phyloP scores from a whole-genome alignment of 768 basidiomycete species.

The Terana coerulea region DNA sequence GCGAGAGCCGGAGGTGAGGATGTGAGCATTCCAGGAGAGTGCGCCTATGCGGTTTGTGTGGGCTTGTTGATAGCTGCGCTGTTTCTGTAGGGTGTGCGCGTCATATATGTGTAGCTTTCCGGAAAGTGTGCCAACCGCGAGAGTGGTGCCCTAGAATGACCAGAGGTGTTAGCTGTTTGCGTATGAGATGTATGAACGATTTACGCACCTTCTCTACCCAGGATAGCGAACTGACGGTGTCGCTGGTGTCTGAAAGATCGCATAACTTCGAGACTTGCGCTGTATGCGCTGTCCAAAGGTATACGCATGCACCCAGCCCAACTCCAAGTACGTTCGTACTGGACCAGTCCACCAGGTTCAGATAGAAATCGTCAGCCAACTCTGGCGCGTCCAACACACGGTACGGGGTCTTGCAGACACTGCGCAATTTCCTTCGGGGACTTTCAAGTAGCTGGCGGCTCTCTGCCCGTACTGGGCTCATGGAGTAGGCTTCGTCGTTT shows the following conservation, averaged over 20 bases:
- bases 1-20: slow-evolving; percentile 86
- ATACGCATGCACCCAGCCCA: slow-evolving; percentile 87
- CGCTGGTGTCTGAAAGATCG: slow-evolving; percentile 60
- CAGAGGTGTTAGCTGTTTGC: slow-evolving; percentile 10
- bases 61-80: slow-evolving; percentile 80
- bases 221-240: slow-evolving; percentile 81
- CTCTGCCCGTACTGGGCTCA: slow-evolving; percentile 84
- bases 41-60: slow-evolving; percentile 90
- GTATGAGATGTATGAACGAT: not conserved
- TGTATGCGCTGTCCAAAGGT: slow-evolving; percentile 95
- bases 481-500: slow-evolving; percentile 83
- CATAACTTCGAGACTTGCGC: slow-evolving; percentile 90
- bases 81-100: slow-evolving; percentile 66
- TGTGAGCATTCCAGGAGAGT: slow-evolving; percentile 87
- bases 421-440: slow-evolving; percentile 75
- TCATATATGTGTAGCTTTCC: slow-evolving; percentile 94
- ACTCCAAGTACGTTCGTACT: slow-evolving; percentile 94
- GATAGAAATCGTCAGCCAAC: slow-evolving; percentile 96
- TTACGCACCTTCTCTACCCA: slow-evolving; percentile 80
- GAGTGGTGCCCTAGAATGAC: slow-evolving; percentile 60
- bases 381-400: slow-evolving; percentile 97
- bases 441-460: slow-evolving; percentile 80
- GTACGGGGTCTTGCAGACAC: slow-evolving; percentile 92
- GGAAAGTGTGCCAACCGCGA: slow-evolving; percentile 90
- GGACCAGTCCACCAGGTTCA: slow-evolving; percentile 97